These are phyloP conservation scores for Clausena lansium DNA, from an alignment of 345 rosid genomes.

Conservation along the genomic window DNA sequence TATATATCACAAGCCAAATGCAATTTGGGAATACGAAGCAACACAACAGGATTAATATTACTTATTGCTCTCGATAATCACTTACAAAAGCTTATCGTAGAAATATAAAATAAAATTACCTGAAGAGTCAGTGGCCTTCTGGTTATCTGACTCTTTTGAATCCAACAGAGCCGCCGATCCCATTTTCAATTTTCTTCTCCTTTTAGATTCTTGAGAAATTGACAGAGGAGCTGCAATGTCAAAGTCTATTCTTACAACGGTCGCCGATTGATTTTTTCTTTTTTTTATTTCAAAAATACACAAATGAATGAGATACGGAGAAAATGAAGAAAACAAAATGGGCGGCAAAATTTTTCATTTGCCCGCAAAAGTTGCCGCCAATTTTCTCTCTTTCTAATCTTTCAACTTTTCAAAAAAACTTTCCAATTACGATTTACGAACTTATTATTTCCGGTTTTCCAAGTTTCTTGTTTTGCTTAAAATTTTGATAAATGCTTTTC, in stretches of 20 bases:
- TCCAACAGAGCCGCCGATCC: conserved; percentile 26
- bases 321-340: neutral
- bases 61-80: neutral
- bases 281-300: too few species aligned
- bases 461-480: neutral
- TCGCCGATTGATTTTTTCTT: neutral
- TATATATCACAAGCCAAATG: neutral
- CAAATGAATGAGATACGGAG: neutral
- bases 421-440: neutral
- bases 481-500: neutral
- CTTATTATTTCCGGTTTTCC: neutral
- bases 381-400: neutral
- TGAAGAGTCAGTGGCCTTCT: neutral
- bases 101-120: neutral
- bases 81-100: neutral
- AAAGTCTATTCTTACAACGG: neutral
- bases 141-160: neutral
- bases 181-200: neutral
- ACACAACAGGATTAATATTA: neutral
- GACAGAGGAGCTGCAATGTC: neutral
- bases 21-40: neutral
- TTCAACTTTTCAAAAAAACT: neutral
- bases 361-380: conserved; percentile 8
- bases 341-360: neutral
- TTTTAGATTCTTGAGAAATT: neutral